phyloP scores from a whole-genome alignment of 768 basidiomycete species.

The Boletus reticulatus region DNA sequence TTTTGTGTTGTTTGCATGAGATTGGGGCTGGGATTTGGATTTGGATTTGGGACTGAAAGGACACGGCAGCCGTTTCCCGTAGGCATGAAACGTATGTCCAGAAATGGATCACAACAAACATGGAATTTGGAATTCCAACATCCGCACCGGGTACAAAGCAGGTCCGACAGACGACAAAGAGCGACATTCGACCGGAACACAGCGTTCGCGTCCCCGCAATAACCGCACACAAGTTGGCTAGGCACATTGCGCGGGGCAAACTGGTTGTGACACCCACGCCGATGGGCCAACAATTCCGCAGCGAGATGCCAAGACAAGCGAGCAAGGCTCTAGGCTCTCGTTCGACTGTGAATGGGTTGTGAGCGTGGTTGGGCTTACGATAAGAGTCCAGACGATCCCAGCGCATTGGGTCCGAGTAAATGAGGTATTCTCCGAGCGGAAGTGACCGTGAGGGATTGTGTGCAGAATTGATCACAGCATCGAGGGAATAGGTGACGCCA shows the following conservation, averaged over 20 bases:
- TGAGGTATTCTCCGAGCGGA: neutral
- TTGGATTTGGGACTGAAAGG: neutral
- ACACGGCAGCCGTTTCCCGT: conserved; percentile 9
- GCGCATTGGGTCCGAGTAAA: neutral
- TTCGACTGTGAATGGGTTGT: neutral
- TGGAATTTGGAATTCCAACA: conserved; percentile 9
- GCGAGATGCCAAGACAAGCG: conserved; percentile 8
- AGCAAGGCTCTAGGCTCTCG: neutral
- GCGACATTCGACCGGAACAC: neutral
- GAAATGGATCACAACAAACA: neutral
- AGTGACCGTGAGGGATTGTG: no score
- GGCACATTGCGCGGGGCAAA: conserved; percentile 1
- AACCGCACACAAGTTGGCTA: neutral
- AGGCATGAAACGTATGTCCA: conserved; percentile 10
- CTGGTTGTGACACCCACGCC: conserved; percentile 2
- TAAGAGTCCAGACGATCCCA: no score
- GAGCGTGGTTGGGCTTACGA: no score
- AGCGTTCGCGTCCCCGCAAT: conserved; percentile 7
- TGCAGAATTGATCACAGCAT: conserved; percentile 4
- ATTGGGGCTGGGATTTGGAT: neutral
- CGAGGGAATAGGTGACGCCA: conserved; percentile 7
- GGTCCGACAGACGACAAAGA: neutral
- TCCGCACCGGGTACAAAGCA: neutral
- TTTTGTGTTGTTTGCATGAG: neutral
- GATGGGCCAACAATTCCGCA: no score